Conservation (phyloP, 306 rosid genomes). For the Vigna trinervia region DNA sequence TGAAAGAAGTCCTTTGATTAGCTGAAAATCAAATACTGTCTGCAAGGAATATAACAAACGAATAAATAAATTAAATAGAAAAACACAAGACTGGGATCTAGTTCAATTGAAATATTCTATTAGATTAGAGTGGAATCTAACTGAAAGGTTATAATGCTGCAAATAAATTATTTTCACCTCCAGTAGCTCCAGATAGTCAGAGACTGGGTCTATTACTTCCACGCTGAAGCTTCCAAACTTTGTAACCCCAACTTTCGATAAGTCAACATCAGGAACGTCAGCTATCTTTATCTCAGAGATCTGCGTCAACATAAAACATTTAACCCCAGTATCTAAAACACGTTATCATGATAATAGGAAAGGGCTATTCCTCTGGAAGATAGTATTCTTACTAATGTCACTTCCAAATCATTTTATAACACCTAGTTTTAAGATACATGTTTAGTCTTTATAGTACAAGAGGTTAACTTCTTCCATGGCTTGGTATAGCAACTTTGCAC, state of each 20-base stretch:
- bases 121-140: constrained; percentile 21
- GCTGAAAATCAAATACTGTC: constrained; percentile 88
- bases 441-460: constrained; percentile 17
- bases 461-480: neutral
- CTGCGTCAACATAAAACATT: constrained; percentile 56
- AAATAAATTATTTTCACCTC: constrained; percentile 64
- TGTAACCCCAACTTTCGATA: constrained; percentile 75
- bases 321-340: constrained; percentile 21
- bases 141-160: constrained; percentile 6
- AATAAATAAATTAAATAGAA: constrained; percentile 25
- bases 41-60: constrained; percentile 49
- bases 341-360: constrained; percentile 19
- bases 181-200: constrained; percentile 90
- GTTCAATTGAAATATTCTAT: constrained; percentile 35
- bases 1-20: constrained; percentile 77
- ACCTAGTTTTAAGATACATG: neutral
- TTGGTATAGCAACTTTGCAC: constrained; percentile 9
- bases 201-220: constrained; percentile 91
- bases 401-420: neutral
- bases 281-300: constrained; percentile 84
- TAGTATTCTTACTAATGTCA: constrained; percentile 20
- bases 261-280: constrained; percentile 88
- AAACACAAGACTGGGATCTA: constrained; percentile 39
- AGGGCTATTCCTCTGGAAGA: neutral
- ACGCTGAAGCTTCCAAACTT: constrained; percentile 78